Conservation (phyloP, 495 filamentous ascomycete species). For the Hypoxylon lienhwacheense region DNA sequence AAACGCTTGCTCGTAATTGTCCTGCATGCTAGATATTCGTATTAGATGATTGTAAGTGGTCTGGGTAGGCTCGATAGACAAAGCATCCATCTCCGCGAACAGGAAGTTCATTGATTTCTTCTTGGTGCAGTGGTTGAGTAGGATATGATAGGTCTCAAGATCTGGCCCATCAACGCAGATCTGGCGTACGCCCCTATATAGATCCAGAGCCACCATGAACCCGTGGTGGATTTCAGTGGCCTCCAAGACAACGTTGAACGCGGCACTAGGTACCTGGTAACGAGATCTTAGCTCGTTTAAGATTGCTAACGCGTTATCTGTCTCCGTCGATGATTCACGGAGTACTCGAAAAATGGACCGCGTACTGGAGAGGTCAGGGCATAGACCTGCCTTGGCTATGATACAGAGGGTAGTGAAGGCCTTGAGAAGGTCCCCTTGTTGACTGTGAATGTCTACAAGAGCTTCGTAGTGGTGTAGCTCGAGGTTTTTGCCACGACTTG, state of each 20-base stretch:
- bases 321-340: conserved; percentile 29
- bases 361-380: conserved; percentile 57
- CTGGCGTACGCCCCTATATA: conserved; percentile 71
- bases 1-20: conserved; percentile 60
- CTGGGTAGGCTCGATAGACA: conserved; percentile 60
- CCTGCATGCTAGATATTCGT: conserved; percentile 59
- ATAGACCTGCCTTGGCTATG: conserved; percentile 63
- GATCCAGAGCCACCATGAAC: conserved; percentile 59
- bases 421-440: conserved; percentile 53
- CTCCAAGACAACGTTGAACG: conserved; percentile 66
- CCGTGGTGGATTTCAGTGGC: conserved; percentile 46
- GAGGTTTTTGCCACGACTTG: conserved; percentile 55
- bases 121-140: conserved; percentile 64
- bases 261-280: conserved; percentile 54
- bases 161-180: conserved; percentile 62
- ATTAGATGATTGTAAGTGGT: conserved; percentile 71
- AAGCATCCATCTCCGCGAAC: conserved; percentile 70
- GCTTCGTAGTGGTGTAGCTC: conserved; percentile 72
- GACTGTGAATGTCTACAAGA: conserved; percentile 68
- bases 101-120: conserved; percentile 67
- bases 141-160: conserved; percentile 64
- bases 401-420: conserved; percentile 66
- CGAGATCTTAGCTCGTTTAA: conserved; percentile 55
- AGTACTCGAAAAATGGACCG: conserved; percentile 55
- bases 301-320: conserved; percentile 52